Percentiles rank a stretch among this genome's conserved stretches.
Conservation (phyloP, 1,284 basidiomycete species). For the Ceratobasidium sp. region DNA sequence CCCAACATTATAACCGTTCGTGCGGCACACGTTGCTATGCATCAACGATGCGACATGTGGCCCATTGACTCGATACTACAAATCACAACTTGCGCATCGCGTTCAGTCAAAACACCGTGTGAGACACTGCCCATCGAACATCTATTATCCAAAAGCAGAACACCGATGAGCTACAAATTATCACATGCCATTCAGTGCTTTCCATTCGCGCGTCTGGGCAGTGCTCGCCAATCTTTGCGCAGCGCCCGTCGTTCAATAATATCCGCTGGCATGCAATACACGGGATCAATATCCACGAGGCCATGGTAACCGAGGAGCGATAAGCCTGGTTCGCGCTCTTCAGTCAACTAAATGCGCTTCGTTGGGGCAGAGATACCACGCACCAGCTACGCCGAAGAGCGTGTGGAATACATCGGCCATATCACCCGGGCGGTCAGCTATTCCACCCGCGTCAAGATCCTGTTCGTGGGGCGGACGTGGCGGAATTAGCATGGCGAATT, state of each 20-base stretch:
- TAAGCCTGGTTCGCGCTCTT: conserved; percentile 64
- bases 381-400: conserved; percentile 90
- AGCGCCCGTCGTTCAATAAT: conserved; percentile 76
- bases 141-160: background rate
- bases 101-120: too few species aligned
- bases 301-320: conserved; percentile 90
- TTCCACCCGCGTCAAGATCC: conserved; percentile 92
- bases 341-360: conserved; percentile 2
- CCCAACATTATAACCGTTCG: too few species aligned
- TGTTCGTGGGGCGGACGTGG: conserved; percentile 53
- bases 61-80: too few species aligned
- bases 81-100: too few species aligned
- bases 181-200: conserved; percentile 1
- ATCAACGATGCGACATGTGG: too few species aligned
- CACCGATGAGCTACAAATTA: background rate
- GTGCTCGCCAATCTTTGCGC: conserved; percentile 72
- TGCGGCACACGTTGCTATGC: too few species aligned
- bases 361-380: conserved; percentile 49
- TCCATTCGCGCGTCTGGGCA: conserved; percentile 55
- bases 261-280: conserved; percentile 93
- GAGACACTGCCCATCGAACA: background rate
- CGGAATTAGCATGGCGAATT: conserved; percentile 4
- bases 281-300: conserved; percentile 86
- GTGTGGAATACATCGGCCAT: conserved; percentile 98
- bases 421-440: conserved; percentile 93